Conservation (phyloP, 352 stramenopile species). For the Pythium dissimile region DNA sequence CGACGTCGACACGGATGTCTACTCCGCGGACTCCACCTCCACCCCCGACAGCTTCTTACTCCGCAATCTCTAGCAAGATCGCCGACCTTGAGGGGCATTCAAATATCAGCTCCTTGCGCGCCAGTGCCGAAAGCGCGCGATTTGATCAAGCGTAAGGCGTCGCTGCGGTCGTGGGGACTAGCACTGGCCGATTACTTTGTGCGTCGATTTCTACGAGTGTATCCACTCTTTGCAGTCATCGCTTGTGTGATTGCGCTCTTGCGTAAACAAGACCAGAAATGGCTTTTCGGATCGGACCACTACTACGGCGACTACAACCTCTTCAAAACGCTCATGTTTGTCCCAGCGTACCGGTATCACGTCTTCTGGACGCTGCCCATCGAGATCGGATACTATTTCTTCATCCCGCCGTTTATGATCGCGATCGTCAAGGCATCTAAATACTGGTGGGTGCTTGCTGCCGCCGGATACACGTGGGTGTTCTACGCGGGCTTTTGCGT, state of each 20-base stretch:
- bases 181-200: constrained; percentile 31
- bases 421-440: constrained; percentile 3
- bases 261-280: neutral
- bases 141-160: constrained; percentile 23
- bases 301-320: neutral
- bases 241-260: constrained; percentile 20
- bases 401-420: constrained; percentile 29
- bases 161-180: constrained; percentile 20
- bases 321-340: neutral
- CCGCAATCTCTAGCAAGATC: too few relatives aligned
- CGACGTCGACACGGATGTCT: too few relatives aligned
- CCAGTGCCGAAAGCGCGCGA: too few relatives aligned
- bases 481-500: neutral
- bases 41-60: too few relatives aligned
- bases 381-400: constrained; percentile 43
- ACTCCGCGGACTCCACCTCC: too few relatives aligned
- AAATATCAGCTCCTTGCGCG: too few relatives aligned
- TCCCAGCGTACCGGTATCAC: neutral
- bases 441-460: constrained; percentile 3
- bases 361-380: constrained; percentile 22
- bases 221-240: constrained; percentile 27
- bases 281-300: neutral
- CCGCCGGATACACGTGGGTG: neutral
- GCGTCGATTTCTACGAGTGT: constrained; percentile 14
- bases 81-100: too few relatives aligned